phyloP scores from a whole-genome alignment of 78 protist genomes.

The Bigelowiella natans region DNA sequence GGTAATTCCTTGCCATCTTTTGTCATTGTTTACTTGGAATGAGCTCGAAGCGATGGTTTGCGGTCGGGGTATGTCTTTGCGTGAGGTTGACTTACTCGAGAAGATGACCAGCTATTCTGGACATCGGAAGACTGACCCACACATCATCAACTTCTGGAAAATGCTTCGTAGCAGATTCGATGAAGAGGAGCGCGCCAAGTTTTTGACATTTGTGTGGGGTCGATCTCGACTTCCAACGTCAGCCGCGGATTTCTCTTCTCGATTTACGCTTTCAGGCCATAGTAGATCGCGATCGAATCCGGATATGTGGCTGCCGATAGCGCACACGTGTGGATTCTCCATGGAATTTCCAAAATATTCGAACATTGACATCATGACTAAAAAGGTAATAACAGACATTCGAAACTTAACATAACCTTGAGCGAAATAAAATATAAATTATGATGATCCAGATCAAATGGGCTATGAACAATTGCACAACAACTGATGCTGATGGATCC shows the following conservation, averaged over 20 bases:
- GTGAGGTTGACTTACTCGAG: background rate
- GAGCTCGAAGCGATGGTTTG: background rate
- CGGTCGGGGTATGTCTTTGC: background rate
- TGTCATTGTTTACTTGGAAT: no score
- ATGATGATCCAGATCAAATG: no score
- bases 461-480: background rate
- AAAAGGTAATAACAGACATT: no score
- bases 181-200: background rate
- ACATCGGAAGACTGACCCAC: background rate
- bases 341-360: background rate
- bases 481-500: background rate
- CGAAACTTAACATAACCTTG: no score
- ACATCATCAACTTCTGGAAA: background rate
- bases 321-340: background rate
- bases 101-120: background rate
- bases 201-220: background rate
- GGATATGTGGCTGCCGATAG: background rate
- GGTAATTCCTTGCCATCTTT: no score
- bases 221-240: background rate
- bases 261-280: background rate
- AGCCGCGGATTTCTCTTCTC: background rate
- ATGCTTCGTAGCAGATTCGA: background rate
- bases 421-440: no score
- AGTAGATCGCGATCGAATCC: background rate
- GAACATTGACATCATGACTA: background rate